phyloP scores from a whole-genome alignment of 2,329 filamentous ascomycete species.

The Curvularia eragrostidis region DNA sequence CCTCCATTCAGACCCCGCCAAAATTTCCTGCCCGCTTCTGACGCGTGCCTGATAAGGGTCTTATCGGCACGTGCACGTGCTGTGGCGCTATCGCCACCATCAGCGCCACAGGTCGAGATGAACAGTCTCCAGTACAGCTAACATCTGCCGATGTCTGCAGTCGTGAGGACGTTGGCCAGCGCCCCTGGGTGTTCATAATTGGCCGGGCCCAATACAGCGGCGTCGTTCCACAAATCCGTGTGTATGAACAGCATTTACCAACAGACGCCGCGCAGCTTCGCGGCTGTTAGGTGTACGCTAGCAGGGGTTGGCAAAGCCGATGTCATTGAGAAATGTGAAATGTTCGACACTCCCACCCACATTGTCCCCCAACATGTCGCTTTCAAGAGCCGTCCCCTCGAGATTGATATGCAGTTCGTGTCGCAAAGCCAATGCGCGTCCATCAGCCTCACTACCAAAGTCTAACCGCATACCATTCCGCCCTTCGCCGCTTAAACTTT shows the following conservation, averaged over 20 bases:
- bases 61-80: constrained; percentile 41
- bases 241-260: neutral
- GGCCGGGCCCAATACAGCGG: neutral
- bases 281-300: neutral
- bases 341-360: constrained; percentile 2
- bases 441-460: neutral
- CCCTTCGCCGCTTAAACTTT: constrained; percentile 13
- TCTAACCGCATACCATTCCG: constrained; percentile 16
- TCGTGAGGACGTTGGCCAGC: neutral
- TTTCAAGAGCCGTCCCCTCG: constrained; percentile 31
- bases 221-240: neutral
- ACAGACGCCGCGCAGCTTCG: neutral
- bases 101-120: neutral
- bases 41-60: constrained; percentile 8
- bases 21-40: constrained; percentile 29
- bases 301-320: constrained; percentile 13
- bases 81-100: neutral
- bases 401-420: constrained; percentile 37
- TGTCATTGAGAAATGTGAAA: constrained; percentile 9
- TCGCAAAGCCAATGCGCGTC: constrained; percentile 16
- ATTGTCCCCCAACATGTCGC: constrained; percentile 27
- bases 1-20: constrained; percentile 27
- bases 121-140: neutral
- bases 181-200: neutral
- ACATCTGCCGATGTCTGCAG: neutral